phyloP scores from a whole-genome alignment of 2,329 filamentous ascomycete genomes.

The Talaromyces sp. region DNA sequence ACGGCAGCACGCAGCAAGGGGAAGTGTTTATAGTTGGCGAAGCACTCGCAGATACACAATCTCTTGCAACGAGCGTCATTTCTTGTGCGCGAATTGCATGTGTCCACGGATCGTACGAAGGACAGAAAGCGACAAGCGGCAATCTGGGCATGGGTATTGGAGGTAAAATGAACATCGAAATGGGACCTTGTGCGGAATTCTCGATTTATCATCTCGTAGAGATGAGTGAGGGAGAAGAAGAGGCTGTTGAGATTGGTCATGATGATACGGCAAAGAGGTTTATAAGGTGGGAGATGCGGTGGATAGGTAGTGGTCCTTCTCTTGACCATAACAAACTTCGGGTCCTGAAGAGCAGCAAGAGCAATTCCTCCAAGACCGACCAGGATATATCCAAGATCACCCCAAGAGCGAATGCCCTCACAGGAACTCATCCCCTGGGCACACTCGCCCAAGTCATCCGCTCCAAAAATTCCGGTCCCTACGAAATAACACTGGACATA shows the following conservation, averaged over 20 bases:
- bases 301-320: neutral
- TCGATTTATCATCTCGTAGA: neutral
- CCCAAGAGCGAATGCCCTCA: neutral
- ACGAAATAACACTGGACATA: conserved; percentile 5
- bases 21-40: neutral
- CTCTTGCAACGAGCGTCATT: neutral
- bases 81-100: conserved; percentile 1
- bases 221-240: neutral
- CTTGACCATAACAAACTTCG: neutral
- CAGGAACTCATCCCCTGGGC: neutral
- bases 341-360: neutral
- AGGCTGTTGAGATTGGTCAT: neutral
- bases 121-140: conserved; percentile 2
- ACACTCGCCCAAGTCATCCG: neutral
- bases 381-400: neutral
- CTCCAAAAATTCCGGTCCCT: conserved; percentile 7
- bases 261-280: neutral
- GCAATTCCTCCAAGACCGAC: neutral
- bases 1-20: neutral
- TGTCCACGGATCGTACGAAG: neutral
- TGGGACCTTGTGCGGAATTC: neutral
- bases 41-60: conserved; percentile 8
- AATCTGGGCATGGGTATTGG: conserved; percentile 8
- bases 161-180: neutral
- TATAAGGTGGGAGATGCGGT: neutral